Evolutionary conservation across 148 eudicot species (phyloP).

Genomic region (Amaranthus palmeri): DNA sequence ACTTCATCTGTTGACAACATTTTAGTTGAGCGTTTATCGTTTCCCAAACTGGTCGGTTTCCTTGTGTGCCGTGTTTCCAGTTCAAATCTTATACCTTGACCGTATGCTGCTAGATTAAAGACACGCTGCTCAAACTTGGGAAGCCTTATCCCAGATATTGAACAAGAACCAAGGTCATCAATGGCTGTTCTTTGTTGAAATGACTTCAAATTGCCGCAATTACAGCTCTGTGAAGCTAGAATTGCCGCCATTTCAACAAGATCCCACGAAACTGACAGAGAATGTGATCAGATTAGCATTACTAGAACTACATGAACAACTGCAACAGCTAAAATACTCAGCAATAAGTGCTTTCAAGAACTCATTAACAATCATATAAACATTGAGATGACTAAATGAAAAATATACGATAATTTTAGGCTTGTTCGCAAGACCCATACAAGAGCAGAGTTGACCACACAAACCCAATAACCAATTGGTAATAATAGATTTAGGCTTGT

Average conservation of each 20-base stretch:
- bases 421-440: too few species aligned
- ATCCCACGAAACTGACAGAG: slow-evolving; percentile 12
- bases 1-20: slow-evolving; percentile 77
- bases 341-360: neutral
- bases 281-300: neutral
- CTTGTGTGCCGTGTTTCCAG: slow-evolving; percentile 55
- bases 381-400: neutral
- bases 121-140: slow-evolving; percentile 24
- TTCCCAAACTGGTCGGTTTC: slow-evolving; percentile 40
- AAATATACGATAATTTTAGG: too few species aligned
- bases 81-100: slow-evolving; percentile 27
- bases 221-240: slow-evolving; percentile 68
- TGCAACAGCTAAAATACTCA: neutral
- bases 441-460: too few species aligned
- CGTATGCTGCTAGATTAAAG: slow-evolving; percentile 15
- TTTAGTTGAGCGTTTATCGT: slow-evolving; percentile 48
- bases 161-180: slow-evolving; percentile 48
- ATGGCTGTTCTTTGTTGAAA: slow-evolving; percentile 36
- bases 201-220: slow-evolving; percentile 46
- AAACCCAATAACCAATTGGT: too few species aligned
- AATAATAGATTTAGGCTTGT: too few species aligned
- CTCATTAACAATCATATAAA: neutral
- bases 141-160: slow-evolving; percentile 36
- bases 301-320: neutral
- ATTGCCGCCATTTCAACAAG: slow-evolving; percentile 67